These are phyloP conservation scores for Suillus fuscotomentosus DNA, from an alignment of 768 basidiomycete genomes.

Conservation along the genomic window DNA sequence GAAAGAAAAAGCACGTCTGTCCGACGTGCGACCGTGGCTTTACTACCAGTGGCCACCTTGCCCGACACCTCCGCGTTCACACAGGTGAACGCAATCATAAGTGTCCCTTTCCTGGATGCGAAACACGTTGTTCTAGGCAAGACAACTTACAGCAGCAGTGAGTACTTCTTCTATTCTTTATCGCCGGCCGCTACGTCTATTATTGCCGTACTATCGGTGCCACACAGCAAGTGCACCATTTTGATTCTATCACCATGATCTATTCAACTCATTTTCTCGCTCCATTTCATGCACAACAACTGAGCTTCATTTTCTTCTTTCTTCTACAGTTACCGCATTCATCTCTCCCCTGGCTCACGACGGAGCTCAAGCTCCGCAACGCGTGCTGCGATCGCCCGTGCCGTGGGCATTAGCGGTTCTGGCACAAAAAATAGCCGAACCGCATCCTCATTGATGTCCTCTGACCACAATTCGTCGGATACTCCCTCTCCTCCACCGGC, in stretches of 20 bases:
- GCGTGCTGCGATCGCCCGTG: slow-evolving; percentile 55
- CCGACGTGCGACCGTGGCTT: slow-evolving; percentile 72
- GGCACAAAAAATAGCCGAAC: slow-evolving; percentile 23
- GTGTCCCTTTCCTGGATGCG: slow-evolving; percentile 94
- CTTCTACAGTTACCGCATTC: slow-evolving; percentile 67
- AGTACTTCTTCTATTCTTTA: slow-evolving; percentile 9
- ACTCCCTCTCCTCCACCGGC: slow-evolving; percentile 40
- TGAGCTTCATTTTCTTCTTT: slow-evolving; percentile 14
- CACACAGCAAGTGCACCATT: slow-evolving; percentile 2
- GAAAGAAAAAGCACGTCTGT: slow-evolving; percentile 58
- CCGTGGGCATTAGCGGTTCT: slow-evolving; percentile 26
- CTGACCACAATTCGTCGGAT: slow-evolving; percentile 25
- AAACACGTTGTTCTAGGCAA: slow-evolving; percentile 85
- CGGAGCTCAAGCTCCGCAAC: slow-evolving; percentile 55
- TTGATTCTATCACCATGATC: neutral
- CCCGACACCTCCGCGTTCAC: slow-evolving; percentile 85
- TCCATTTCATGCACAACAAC: slow-evolving; percentile 1
- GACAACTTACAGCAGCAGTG: slow-evolving; percentile 69
- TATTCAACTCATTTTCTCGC: slow-evolving; percentile 13
- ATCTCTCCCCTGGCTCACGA: slow-evolving; percentile 77
- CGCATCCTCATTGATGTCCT: slow-evolving; percentile 21
- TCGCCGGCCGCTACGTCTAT: slow-evolving; percentile 2
- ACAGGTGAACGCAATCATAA: slow-evolving; percentile 92
- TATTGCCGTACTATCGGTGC: slow-evolving; percentile 4
- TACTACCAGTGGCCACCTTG: slow-evolving; percentile 87